A percentile compares a stretch with the other conserved stretches of the same genome.
Evolutionary conservation across 805 yeast genomes (phyloP).

Genomic region (Priceomyces castillae): DNA sequence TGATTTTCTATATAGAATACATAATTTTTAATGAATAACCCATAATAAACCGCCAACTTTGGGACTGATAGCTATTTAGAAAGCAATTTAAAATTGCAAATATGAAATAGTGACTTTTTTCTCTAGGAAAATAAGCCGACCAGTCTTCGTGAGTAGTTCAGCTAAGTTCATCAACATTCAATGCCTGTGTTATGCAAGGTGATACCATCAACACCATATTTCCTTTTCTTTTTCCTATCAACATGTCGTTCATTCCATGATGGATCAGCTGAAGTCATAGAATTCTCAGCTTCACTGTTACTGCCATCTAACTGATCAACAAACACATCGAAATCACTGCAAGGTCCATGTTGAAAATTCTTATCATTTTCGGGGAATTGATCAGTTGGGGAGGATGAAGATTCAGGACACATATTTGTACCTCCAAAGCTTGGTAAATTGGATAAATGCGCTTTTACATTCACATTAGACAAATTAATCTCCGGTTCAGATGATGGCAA

Average conservation of each 20-base stretch:
- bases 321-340: conserved; percentile 1
- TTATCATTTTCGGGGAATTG: background rate
- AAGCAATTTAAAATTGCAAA: too few species aligned
- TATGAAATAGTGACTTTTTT: too few species aligned
- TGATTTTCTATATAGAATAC: too few species aligned
- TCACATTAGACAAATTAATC: background rate
- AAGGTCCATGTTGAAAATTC: background rate
- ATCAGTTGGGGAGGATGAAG: conserved; percentile 1
- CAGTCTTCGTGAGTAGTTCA: too few species aligned
- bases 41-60: too few species aligned
- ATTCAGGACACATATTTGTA: background rate
- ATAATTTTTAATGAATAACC: too few species aligned
- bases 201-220: conserved; percentile 15
- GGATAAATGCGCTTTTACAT: conserved; percentile 8
- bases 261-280: conserved; percentile 8
- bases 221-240: conserved; percentile 9
- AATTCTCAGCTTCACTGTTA: conserved; percentile 18
- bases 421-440: conserved; percentile 7
- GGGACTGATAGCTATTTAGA: too few species aligned
- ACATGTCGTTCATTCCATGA: conserved; percentile 11
- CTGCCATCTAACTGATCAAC: conserved; percentile 10
- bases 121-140: too few species aligned
- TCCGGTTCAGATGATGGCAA: conserved; percentile 16
- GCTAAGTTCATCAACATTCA: conserved; percentile 13
- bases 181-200: conserved; percentile 12